Evolutionary conservation across 306 rosid genomes (phyloP).

Genomic region (Elaeagnus macrophylla): DNA sequence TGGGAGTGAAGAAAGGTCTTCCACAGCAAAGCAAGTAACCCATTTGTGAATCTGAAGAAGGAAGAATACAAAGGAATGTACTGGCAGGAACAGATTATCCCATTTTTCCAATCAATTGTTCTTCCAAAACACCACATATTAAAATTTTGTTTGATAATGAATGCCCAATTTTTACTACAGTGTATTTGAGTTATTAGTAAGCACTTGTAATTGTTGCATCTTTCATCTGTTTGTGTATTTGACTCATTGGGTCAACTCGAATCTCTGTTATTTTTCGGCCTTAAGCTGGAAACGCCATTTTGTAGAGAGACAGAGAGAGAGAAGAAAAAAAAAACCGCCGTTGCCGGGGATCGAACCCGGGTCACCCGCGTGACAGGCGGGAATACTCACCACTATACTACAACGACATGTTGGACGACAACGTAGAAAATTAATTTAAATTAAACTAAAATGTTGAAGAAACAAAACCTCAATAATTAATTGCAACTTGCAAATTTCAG

Average conservation of each 20-base stretch:
- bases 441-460: not conserved
- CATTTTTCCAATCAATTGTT: conserved; percentile 44
- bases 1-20: conserved; percentile 77
- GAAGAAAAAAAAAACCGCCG: not conserved
- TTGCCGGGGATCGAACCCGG: conserved; percentile 27
- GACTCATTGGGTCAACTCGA: conserved; percentile 15
- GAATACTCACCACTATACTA: conserved; percentile 24
- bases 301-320: no score
- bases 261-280: conserved; percentile 21
- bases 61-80: conserved; percentile 65
- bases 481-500: no score
- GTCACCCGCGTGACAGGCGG: no score
- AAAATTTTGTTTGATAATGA: not conserved
- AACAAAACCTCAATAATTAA: not conserved
- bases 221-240: conserved; percentile 1
- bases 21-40: conserved; percentile 68
- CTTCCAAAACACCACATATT: conserved; percentile 66
- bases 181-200: not conserved
- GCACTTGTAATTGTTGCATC: conserved; percentile 3
- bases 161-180: conserved; percentile 4
- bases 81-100: conserved; percentile 73
- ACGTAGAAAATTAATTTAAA: no score
- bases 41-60: conserved; percentile 65
- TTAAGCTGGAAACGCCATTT: conserved; percentile 18
- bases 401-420: not conserved